Base-by-base conservation (phyloP, 2,329 filamentous ascomycete genomes). In the Penicillium sp. region DNA sequence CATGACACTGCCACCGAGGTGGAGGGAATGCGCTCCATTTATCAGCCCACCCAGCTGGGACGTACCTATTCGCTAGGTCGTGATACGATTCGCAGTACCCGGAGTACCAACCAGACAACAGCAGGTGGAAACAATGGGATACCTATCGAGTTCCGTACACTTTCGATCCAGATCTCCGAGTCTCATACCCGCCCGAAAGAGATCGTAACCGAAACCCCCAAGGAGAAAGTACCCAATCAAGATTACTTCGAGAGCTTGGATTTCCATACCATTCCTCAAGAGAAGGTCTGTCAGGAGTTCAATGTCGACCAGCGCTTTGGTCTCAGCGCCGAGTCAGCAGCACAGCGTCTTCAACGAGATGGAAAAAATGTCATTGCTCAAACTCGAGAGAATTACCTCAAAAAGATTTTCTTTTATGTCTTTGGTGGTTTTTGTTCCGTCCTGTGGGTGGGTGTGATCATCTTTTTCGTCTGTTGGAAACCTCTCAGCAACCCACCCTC, bases 391-490 rank as follows among this genome's bases (percentile, higher is more conserved):
- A 84, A 84, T 61, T 81, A 82, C 50, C 65, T 85, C 26, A 78
- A 79, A 37, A 85, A 85, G 61, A 80, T 87, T 3, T 75, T 88
- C 37, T 83, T 82, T 16, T 93, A 93, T 74, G 85, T 92, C 67
- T 92, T 91, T 74, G 88, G 88, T 63, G 90, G 90, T 3, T 93
- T 93, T 63, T 90, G 90, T n/a, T 82, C 86, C 1, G 84, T 93
- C 44, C 80, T 93, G 3, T 82, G 92, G 50, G 70, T 87, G 3
- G 89, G 88, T 24, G 80, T 84, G 7, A 82, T 92, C 45, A 81
- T 93, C 9, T 90, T 93, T 62, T 91, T 92, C 68, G 76, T 93
- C 58, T 86, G 89, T 11, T 93, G 89, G 89, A 86, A 83, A 61
- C 90, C 90, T 0, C 82, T 93, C 0, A 89, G 89, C 26, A 71